Base-by-base conservation (phyloP, 139 green algal genomes). In the Pseudopediastrum boryanum region DNA sequence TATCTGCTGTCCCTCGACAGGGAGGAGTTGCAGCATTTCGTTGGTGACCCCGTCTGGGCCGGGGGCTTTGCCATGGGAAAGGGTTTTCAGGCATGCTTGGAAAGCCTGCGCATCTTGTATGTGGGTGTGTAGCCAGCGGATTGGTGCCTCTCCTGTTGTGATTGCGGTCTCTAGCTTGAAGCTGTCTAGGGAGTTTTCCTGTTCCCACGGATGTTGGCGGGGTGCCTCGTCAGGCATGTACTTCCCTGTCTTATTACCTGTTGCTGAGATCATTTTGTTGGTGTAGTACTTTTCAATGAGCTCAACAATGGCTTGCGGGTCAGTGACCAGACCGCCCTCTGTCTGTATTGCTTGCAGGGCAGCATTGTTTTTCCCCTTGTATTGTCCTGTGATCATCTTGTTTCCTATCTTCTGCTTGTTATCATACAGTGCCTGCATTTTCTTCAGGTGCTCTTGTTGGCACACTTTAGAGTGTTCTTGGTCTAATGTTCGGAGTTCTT, bases 11-110 rank as follows among this genome's bases (percentile, higher is more conserved):
- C 82, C 6, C 0, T 27, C 2, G 0, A 65, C 48, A 10, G 85
- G 85, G 0, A 85, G 29, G 35, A 39, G 16, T 69, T 83, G 58
- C 0, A 89, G 75, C 0, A 86, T 16, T 38, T 87, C 81, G 46
- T 89, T 89, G 0, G 70, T 41, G n/a, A 86, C 58, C 1, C 48
- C 43, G 12, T 89, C 84, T 0, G 61, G 65, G 0, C 84, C 72
- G 2, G 82, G 38, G 2, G 66, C 56, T 35, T 87, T 87, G 31
- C 64, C 43, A 8, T 61, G 52, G 10, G n/a, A 46, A 0, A 74
- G 39, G 13, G 29, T 10, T 31, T 54, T 43, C 9, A 83, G 25
- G 56, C 72, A 77, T 21, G 44, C 41, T 2, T 63, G 31, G 16
- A 81, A 78, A 3, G 70, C 44, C 2, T 13, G 31, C 21, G 31